Evolutionary conservation across 768 basidiomycete species (phyloP), one percentile per base, ranked within the genome.

Genomic region (Lactifluus echinatus): DNA sequence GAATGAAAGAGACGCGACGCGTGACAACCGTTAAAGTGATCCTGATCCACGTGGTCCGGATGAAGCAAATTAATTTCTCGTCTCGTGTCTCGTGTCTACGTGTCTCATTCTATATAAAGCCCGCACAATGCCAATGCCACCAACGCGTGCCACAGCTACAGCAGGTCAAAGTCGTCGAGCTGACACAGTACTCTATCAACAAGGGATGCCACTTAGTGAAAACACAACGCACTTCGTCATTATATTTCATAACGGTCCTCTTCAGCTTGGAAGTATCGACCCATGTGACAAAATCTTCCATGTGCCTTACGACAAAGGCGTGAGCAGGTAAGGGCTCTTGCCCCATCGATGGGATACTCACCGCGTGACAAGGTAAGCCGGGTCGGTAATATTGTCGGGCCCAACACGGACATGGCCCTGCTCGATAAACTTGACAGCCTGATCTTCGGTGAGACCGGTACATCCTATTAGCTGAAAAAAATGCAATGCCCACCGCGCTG

Each of bases 241-340:
- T 99, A 78, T 99, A 99, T 58, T 77, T 73, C 88, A 93, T 87
- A 72, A 98, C 84, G 0, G 91, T 93, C 53, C 95, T 79, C 82
- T 95, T 97, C 68, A 97, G 81, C 70, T 95, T 95, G 63, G 91
- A 94, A 24, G 92, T 92, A 68, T 97, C 94, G 21, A 98, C 94
- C 96, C 96, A 99, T 34, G 96, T 99, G 44, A 98, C 92, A 72
- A 94, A 99, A 77, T 99, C 96, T 68, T 98, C 93, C 93, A 96
- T 94, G 63, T 93, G 89, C 65, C 95, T 90, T 56, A 58, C 60
- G 11, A 21, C 51, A 24, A 24, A 21, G 31, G 4, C 10, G 50
- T 43, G 14, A 31, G 37, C 58, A 29, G 47, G 45, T 21, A 56
- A 55, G 4, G 5, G 40, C 44, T 55, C 14, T 44, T 42, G 55